Conservation (phyloP, 257 asterid genomes). For the Linderniella brevidens region DNA sequence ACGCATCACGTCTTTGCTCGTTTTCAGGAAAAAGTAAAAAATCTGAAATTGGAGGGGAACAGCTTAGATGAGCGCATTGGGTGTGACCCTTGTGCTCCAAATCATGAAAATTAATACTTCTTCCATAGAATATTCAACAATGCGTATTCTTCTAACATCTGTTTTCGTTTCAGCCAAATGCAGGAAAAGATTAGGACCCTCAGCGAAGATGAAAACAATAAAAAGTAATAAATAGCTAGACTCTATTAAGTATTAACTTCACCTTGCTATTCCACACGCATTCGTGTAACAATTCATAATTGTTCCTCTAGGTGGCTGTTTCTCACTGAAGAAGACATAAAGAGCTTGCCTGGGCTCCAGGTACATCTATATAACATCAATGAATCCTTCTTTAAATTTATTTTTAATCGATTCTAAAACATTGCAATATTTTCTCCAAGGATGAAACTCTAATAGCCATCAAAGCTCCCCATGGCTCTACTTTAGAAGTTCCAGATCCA, state of each 20-base stretch:
- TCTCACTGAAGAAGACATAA: slow-evolving; percentile 81
- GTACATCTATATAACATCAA: slow-evolving; percentile 20
- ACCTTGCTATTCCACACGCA: neutral
- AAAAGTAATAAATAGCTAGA: slow-evolving; percentile 18
- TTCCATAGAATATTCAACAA: too few species aligned
- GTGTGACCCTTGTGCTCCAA: slow-evolving; percentile 13
- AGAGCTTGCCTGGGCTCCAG: slow-evolving; percentile 76
- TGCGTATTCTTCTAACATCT: too few species aligned
- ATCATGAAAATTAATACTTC: neutral
- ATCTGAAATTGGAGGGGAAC: slow-evolving; percentile 33
- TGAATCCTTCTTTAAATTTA: neutral
- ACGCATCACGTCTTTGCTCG: too few species aligned
- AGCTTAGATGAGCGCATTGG: slow-evolving; percentile 39
- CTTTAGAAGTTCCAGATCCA: slow-evolving; percentile 91
- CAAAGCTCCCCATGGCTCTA: slow-evolving; percentile 95
- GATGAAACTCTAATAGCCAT: slow-evolving; percentile 85
- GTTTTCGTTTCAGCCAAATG: slow-evolving; percentile 35
- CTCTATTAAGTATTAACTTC: too few species aligned
- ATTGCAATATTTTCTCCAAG: slow-evolving; percentile 20
- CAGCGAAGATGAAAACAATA: slow-evolving; percentile 56
- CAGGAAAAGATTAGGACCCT: slow-evolving; percentile 42
- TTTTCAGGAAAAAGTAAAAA: slow-evolving; percentile 44
- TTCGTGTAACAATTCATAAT: neutral
- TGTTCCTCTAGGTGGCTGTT: slow-evolving; percentile 55
- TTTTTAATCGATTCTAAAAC: slow-evolving; percentile 8